Evolutionary conservation across 495 filamentous ascomycete genomes (phyloP).

Genomic region (Staphylotrichum longicolle): DNA sequence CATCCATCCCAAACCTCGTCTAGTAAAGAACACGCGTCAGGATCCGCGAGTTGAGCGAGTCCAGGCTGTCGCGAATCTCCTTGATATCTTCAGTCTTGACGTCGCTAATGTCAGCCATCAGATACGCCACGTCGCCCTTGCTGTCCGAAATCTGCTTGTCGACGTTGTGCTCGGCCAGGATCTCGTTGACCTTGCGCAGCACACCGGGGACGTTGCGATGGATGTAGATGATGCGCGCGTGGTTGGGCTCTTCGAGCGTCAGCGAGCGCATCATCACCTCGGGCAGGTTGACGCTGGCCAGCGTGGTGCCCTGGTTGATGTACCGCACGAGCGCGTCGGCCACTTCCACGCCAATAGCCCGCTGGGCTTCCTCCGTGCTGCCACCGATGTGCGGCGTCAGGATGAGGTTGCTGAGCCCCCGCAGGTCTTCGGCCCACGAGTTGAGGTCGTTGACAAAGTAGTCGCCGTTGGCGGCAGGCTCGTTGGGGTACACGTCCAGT

Average conservation of each 20-base stretch:
- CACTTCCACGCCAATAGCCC: conserved; percentile 94
- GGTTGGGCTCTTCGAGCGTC: conserved; percentile 81
- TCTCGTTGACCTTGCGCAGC: conserved; percentile 86
- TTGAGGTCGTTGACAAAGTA: conserved; percentile 90
- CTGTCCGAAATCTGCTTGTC: conserved; percentile 98
- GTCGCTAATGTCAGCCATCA: conserved; percentile 96
- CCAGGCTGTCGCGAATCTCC: conserved; percentile 77
- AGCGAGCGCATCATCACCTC: conserved; percentile 85
- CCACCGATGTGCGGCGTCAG: conserved; percentile 96
- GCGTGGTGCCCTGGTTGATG: conserved; percentile 86
- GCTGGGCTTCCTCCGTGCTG: conserved; percentile 96
- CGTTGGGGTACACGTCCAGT: conserved; percentile 91
- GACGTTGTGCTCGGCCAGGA: conserved; percentile 92
- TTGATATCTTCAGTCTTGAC: conserved; percentile 79
- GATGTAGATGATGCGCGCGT: conserved; percentile 91
- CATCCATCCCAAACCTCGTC: conserved; percentile 20
- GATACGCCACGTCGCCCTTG: conserved; percentile 88
- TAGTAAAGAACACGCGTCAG: conserved; percentile 87
- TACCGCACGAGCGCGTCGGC: conserved; percentile 81
- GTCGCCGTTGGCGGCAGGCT: conserved; percentile 90
- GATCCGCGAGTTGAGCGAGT: conserved; percentile 77
- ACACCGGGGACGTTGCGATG: conserved; percentile 96
- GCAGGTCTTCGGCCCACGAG: conserved; percentile 80
- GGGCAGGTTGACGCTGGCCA: conserved; percentile 93
- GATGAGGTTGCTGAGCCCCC: conserved; percentile 85